Evolutionary conservation across 208 protist species (phyloP).

Genomic region (Crithidia bombi): DNA sequence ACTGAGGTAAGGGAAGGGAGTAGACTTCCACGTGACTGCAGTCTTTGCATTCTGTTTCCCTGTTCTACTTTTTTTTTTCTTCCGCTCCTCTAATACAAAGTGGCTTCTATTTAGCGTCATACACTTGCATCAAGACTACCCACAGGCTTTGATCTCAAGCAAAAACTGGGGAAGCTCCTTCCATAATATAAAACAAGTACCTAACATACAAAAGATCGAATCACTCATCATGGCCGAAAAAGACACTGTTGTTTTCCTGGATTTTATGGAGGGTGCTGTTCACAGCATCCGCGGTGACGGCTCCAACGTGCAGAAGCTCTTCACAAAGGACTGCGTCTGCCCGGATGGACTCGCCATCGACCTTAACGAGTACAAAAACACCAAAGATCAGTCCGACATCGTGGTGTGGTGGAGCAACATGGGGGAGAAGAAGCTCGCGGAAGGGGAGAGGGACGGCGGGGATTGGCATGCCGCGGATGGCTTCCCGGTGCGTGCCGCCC

Average conservation of each 20-base stretch:
- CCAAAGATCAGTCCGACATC: constrained; percentile 32
- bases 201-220: neutral
- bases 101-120: too few species aligned
- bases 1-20: too few species aligned
- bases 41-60: too few species aligned
- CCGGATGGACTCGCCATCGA: constrained; percentile 45
- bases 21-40: too few species aligned
- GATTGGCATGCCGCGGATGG: constrained; percentile 45
- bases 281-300: constrained; percentile 35
- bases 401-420: constrained; percentile 44
- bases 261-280: constrained; percentile 20
- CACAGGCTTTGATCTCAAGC: too few species aligned
- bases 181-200: neutral
- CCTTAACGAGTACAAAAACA: constrained; percentile 27
- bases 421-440: constrained; percentile 21
- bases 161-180: too few species aligned
- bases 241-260: constrained; percentile 32
- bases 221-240: constrained; percentile 24
- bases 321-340: constrained; percentile 34
- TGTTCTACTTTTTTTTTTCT: too few species aligned
- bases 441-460: constrained; percentile 27
- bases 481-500: constrained; percentile 25
- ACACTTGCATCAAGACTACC: too few species aligned
- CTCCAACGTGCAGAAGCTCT: constrained; percentile 22
- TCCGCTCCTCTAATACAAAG: too few species aligned